These are phyloP conservation scores for Aspergillus tanneri DNA, from an alignment of 2,329 filamentous ascomycete genomes.

Conservation along the genomic window DNA sequence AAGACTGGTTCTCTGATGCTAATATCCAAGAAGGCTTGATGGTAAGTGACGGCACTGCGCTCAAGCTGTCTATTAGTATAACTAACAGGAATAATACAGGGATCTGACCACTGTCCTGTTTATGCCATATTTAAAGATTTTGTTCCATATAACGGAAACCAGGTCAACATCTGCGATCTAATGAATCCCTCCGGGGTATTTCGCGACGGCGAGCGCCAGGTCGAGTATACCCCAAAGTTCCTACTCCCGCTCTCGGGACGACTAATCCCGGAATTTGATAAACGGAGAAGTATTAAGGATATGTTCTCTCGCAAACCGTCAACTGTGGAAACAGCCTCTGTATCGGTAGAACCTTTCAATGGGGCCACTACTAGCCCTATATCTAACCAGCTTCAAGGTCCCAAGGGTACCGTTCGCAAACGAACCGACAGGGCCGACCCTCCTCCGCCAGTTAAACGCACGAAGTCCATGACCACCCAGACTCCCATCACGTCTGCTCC, in stretches of 20 bases:
- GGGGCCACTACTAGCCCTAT: neutral
- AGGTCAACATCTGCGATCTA: slow-evolving; percentile 64
- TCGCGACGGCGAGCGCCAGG: slow-evolving; percentile 61
- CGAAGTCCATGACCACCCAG: slow-evolving; percentile 44
- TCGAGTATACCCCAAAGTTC: slow-evolving; percentile 65
- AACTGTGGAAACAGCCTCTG: slow-evolving; percentile 14
- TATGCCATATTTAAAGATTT: slow-evolving; percentile 70
- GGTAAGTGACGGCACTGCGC: slow-evolving; percentile 35
- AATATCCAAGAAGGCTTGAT: slow-evolving; percentile 92
- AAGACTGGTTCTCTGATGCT: slow-evolving; percentile 72
- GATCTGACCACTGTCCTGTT: slow-evolving; percentile 95
- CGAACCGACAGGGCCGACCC: slow-evolving; percentile 38
- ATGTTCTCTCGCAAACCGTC: slow-evolving; percentile 73
- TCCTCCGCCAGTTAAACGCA: slow-evolving; percentile 47
- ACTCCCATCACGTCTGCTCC: slow-evolving; percentile 34
- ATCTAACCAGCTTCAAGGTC: neutral
- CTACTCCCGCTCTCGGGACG: slow-evolving; percentile 74
- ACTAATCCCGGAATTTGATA: slow-evolving; percentile 83
- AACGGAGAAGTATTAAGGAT: slow-evolving; percentile 79
- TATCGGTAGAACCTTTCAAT: neutral
- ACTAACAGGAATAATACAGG: slow-evolving; percentile 46
- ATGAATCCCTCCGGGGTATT: slow-evolving; percentile 78
- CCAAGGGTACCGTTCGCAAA: slow-evolving; percentile 32
- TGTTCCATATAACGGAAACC: slow-evolving; percentile 53
- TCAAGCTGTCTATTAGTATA: neutral